Conservation (phyloP, 768 basidiomycete genomes). For the Tylopilus subfusipes region DNA sequence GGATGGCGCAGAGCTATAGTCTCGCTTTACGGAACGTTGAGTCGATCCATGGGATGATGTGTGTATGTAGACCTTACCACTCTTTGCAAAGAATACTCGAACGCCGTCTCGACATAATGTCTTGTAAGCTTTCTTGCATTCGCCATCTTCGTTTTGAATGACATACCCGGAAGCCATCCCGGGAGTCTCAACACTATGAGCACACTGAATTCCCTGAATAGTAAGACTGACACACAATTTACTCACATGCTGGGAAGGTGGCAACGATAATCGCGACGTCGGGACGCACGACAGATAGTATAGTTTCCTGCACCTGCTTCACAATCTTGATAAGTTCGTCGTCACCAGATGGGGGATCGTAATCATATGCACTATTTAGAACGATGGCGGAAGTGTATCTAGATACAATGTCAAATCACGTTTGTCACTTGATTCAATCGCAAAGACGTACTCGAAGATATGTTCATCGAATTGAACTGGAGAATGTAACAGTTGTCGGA, state of each 20-base stretch:
- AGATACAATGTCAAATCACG: neutral
- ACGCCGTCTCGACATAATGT: neutral
- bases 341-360: slow-evolving; percentile 4
- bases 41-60: neutral
- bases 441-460: slow-evolving; percentile 20
- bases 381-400: slow-evolving; percentile 10
- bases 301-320: neutral
- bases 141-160: neutral
- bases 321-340: slow-evolving; percentile 4
- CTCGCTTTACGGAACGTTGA: neutral
- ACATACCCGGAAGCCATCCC: slow-evolving; percentile 13
- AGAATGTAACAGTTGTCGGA: neutral
- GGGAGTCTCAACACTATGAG: slow-evolving; percentile 11
- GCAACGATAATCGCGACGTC: neutral
- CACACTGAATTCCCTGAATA: neutral
- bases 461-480: slow-evolving; percentile 22
- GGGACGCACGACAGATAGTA: neutral
- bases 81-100: slow-evolving; percentile 1
- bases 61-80: neutral
- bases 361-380: slow-evolving; percentile 7
- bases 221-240: neutral
- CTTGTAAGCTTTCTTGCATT: neutral
- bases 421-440: slow-evolving; percentile 5
- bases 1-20: neutral
- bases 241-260: slow-evolving; percentile 7